These are phyloP conservation scores for Sarocladium oryzae DNA, from an alignment of 2,329 filamentous ascomycete genomes.

Conservation along the genomic window DNA sequence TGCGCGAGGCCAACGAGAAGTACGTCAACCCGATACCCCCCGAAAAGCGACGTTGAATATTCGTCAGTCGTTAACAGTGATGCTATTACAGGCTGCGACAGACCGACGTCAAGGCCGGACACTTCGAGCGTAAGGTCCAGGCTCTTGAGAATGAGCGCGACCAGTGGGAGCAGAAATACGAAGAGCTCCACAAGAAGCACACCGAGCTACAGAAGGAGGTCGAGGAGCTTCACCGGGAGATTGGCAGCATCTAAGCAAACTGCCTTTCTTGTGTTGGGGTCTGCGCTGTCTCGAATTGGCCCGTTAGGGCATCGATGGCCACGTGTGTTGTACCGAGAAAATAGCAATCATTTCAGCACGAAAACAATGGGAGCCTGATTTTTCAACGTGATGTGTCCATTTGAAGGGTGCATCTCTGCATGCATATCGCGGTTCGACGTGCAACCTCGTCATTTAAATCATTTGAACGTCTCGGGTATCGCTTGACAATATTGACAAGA, in stretches of 20 bases:
- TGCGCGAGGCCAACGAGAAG: constrained; percentile 98
- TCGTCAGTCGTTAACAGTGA: constrained; percentile 10
- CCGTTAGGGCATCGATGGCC: neutral
- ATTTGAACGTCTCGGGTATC: constrained; percentile 14
- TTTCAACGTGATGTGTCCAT: neutral
- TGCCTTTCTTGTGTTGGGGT: neutral
- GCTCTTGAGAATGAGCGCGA: constrained; percentile 88
- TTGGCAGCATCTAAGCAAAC: constrained; percentile 80
- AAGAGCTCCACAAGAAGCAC: constrained; percentile 95
- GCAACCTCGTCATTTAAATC: constrained; percentile 25
- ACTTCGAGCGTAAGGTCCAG: constrained; percentile 99
- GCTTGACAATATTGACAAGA: constrained; percentile 1
- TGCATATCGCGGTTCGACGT: too few species aligned
- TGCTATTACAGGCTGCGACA: constrained; percentile 70
- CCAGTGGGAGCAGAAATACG: constrained; percentile 95
- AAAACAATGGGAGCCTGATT: constrained; percentile 1
- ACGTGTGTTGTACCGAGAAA: neutral
- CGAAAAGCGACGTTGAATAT: neutral
- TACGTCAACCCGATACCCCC: constrained; percentile 47
- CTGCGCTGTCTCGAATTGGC: neutral
- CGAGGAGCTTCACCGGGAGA: constrained; percentile 82
- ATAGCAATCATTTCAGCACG: neutral
- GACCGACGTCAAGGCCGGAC: constrained; percentile 97
- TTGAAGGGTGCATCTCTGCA: too few species aligned
- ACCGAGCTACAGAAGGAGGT: constrained; percentile 77